Percentiles rank a stretch among this genome's conserved stretches.
phyloP scores from a whole-genome alignment of 2,329 filamentous ascomycete species.

The Talaromyces sp. region DNA sequence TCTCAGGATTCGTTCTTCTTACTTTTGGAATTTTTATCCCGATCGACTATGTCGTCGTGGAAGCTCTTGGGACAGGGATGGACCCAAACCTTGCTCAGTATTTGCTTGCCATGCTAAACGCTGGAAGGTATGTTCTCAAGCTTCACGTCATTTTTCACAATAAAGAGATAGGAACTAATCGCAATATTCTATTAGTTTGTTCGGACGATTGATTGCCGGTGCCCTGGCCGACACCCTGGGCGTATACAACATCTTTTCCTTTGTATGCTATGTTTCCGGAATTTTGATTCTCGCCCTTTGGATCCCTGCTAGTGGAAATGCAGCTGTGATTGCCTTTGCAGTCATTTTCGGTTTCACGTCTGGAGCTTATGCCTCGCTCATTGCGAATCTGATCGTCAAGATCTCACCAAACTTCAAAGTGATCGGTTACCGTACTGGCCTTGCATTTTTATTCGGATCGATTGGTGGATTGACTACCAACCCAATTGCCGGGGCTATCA shows the following conservation, averaged over 20 bases:
- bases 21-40: constrained; percentile 60
- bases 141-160: no score
- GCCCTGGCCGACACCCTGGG: constrained; percentile 54
- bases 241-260: constrained; percentile 53
- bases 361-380: constrained; percentile 61
- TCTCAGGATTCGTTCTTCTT: constrained; percentile 52
- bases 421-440: constrained; percentile 18
- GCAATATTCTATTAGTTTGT: constrained; percentile 35
- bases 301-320: constrained; percentile 51
- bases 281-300: constrained; percentile 53
- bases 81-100: constrained; percentile 48
- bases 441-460: constrained; percentile 13
- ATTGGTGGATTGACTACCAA: constrained; percentile 14
- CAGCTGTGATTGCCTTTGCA: constrained; percentile 60
- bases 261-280: constrained; percentile 45
- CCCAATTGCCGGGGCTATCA: constrained; percentile 49
- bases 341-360: constrained; percentile 65
- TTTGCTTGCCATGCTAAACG: constrained; percentile 55
- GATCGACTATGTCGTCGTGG: constrained; percentile 49
- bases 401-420: constrained; percentile 62
- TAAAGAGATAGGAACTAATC: neutral
- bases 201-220: constrained; percentile 56
- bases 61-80: constrained; percentile 51
- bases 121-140: constrained; percentile 33
- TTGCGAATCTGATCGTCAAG: constrained; percentile 64